These are phyloP conservation scores for Oenanthe javanica DNA, from an alignment of 140 eudicot genomes.

Conservation along the genomic window DNA sequence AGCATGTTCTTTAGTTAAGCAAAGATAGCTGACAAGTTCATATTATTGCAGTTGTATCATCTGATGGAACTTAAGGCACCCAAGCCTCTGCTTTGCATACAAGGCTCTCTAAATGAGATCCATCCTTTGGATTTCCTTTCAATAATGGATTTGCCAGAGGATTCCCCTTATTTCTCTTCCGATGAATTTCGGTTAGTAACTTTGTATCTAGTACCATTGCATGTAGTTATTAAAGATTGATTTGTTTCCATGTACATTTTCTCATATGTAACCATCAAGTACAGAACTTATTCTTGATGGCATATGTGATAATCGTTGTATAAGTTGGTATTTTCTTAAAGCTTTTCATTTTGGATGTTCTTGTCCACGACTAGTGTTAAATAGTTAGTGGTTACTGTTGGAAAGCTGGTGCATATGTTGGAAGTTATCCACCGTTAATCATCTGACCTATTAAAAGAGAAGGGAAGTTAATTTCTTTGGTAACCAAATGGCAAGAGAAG, in stretches of 20 bases:
- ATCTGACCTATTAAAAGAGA: background rate
- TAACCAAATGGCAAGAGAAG: background rate
- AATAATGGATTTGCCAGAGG: constrained; percentile 69
- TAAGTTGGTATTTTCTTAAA: background rate
- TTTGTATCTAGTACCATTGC: background rate
- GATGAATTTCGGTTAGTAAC: constrained; percentile 56
- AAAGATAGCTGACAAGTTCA: background rate
- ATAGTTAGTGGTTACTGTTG: background rate
- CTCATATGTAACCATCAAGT: background rate
- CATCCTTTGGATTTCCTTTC: constrained; percentile 53
- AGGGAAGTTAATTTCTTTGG: too few species aligned
- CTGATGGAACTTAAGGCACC: constrained; percentile 69
- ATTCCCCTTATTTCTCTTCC: constrained; percentile 55
- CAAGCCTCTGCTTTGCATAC: constrained; percentile 45
- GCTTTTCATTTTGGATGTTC: background rate
- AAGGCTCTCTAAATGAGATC: constrained; percentile 39
- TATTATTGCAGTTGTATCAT: constrained; percentile 47
- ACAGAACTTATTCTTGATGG: background rate
- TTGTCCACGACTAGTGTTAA: background rate
- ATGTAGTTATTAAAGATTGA: background rate
- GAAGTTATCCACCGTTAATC: background rate
- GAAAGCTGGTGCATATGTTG: background rate
- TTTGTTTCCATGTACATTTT: background rate
- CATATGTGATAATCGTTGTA: background rate
- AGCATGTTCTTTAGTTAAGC: background rate